These are phyloP conservation scores for Colletotrichum ledebouriae DNA, from an alignment of 2,329 filamentous ascomycete species.

Conservation along the genomic window DNA sequence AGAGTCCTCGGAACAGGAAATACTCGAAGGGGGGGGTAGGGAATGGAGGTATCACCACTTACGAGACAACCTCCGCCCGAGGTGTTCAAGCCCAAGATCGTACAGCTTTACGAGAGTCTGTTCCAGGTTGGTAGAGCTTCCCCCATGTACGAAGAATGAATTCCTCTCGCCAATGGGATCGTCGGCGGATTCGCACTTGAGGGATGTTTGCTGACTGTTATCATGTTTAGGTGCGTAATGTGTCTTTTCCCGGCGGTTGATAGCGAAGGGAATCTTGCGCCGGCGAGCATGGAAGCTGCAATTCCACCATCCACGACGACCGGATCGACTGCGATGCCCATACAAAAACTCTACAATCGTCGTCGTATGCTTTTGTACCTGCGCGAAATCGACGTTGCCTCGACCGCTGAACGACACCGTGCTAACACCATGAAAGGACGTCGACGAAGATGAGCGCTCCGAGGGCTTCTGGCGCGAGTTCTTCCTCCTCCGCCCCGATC, in stretches of 20 bases:
- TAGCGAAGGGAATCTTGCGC: too few relatives aligned
- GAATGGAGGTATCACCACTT: slow-evolving; percentile 91
- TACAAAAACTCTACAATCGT: too few relatives aligned
- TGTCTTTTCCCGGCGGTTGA: too few relatives aligned
- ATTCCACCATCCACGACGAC: too few relatives aligned
- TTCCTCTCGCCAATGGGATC: neutral
- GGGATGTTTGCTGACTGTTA: too few relatives aligned
- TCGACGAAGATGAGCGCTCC: slow-evolving; percentile 77
- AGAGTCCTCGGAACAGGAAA: too few relatives aligned
- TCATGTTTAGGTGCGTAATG: too few relatives aligned
- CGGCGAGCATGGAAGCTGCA: too few relatives aligned
- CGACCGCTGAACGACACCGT: neutral
- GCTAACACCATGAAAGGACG: slow-evolving; percentile 54
- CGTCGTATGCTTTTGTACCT: too few relatives aligned
- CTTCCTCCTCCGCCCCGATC: slow-evolving; percentile 89
- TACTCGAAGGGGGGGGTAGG: neutral
- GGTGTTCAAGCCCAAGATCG: slow-evolving; percentile 93
- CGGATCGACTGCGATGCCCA: too few relatives aligned
- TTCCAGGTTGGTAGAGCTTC: slow-evolving; percentile 71
- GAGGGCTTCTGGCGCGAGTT: slow-evolving; percentile 98
- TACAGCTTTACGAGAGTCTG: slow-evolving; percentile 86
- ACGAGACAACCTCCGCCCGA: slow-evolving; percentile 93
- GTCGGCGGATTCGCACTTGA: too few relatives aligned
- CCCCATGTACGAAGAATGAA: neutral
- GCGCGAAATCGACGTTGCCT: neutral